These are phyloP conservation scores for Pyrenochaeta sp. DNA, from an alignment of 2,329 filamentous ascomycete species.

Conservation along the genomic window DNA sequence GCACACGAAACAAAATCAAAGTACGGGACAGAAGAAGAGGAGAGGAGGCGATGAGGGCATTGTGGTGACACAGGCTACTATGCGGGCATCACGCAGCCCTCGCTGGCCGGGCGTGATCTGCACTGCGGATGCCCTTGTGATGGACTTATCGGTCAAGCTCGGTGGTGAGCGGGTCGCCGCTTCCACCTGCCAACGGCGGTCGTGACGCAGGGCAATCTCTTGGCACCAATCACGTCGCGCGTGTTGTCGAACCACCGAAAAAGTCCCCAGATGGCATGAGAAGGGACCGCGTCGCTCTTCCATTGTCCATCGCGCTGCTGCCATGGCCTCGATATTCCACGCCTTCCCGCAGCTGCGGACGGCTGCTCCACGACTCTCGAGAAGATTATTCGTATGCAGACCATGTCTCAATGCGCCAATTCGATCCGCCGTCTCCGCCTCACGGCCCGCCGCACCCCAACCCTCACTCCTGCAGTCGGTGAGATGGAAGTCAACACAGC, in stretches of 20 bases:
- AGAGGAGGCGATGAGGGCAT: constrained; percentile 3
- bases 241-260: constrained; percentile 20
- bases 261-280: constrained; percentile 10
- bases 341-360: constrained; percentile 49
- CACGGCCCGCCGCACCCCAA: constrained; percentile 26
- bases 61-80: constrained; percentile 7
- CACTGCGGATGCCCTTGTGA: constrained; percentile 22
- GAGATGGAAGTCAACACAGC: constrained; percentile 47
- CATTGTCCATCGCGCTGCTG: constrained; percentile 9
- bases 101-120: constrained; percentile 18
- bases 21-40: constrained; percentile 5
- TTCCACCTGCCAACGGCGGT: constrained; percentile 18
- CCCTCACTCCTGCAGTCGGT: constrained; percentile 40
- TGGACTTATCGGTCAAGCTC: constrained; percentile 9
- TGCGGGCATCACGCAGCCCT: constrained; percentile 16
- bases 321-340: constrained; percentile 49
- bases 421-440: constrained; percentile 27
- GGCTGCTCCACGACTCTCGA: constrained; percentile 49
- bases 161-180: constrained; percentile 16
- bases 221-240: constrained; percentile 9
- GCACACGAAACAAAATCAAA: constrained; percentile 1
- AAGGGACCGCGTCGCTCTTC: neutral
- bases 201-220: constrained; percentile 18
- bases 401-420: constrained; percentile 43
- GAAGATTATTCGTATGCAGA: constrained; percentile 45